Percentiles rank a stretch among this genome's conserved stretches.
phyloP scores from a whole-genome alignment of 208 protist genomes.

The Acanthamoeba sp. region DNA sequence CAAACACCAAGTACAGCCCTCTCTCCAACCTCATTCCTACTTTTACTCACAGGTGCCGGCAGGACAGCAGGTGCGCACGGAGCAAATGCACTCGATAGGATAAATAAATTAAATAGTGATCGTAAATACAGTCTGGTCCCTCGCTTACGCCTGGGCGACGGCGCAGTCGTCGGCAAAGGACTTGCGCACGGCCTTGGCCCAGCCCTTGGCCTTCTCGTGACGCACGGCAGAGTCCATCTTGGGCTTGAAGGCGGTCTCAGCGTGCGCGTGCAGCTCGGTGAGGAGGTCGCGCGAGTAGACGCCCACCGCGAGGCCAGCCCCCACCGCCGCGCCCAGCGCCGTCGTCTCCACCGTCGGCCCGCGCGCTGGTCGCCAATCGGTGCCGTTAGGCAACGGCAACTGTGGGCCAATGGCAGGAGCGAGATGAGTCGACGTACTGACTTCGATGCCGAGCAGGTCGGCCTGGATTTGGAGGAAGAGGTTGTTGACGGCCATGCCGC shows the following conservation, averaged over 20 bases:
- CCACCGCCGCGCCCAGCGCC: conserved; percentile 88
- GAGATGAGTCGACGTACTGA: conserved; percentile 74
- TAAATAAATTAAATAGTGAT: no score
- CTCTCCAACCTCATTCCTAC: no score
- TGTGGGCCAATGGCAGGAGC: not conserved
- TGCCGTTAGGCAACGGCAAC: not conserved
- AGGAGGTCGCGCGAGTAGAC: conserved; percentile 77
- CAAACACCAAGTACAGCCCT: no score
- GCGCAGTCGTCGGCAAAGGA: conserved; percentile 12
- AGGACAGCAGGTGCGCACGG: no score
- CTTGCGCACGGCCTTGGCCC: conserved; percentile 16
- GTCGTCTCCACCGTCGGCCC: conserved; percentile 84
- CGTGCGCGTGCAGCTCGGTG: conserved; percentile 11
- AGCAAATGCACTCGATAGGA: no score
- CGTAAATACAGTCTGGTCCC: not conserved
- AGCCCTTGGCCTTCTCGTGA: not conserved
- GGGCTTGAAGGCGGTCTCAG: not conserved
- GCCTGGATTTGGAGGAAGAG: conserved; percentile 97
- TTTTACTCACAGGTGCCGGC: no score
- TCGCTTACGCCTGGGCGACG: not conserved
- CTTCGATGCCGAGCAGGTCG: conserved; percentile 91
- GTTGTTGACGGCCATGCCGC: conserved; percentile 94
- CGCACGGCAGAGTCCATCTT: not conserved
- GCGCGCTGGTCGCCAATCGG: not conserved
- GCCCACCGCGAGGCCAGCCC: conserved; percentile 84